These are phyloP conservation scores for Yamadazyma oceani DNA, from an alignment of 1,139 yeast genomes.

Conservation along the genomic window DNA sequence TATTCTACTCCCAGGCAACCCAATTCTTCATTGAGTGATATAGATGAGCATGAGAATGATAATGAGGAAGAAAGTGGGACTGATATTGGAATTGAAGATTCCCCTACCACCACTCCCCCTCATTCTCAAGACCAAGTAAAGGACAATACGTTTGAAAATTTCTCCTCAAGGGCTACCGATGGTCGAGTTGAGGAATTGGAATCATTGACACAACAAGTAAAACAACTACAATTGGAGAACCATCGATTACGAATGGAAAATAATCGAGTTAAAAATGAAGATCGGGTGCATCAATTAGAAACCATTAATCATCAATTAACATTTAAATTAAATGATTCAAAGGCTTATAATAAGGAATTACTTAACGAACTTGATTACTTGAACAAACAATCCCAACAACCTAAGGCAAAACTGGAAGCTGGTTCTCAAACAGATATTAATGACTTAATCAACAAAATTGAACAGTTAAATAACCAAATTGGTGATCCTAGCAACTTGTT, in stretches of 20 bases:
- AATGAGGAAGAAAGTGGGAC: neutral
- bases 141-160: conserved; percentile 1
- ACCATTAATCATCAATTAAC: conserved; percentile 11
- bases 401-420: neutral
- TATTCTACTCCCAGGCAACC: neutral
- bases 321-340: conserved; percentile 14
- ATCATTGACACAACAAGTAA: conserved; percentile 3
- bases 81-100: conserved; percentile 5
- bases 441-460: conserved; percentile 3
- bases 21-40: conserved; percentile 1
- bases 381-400: conserved; percentile 3
- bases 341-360: conserved; percentile 17
- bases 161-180: neutral
- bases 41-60: conserved; percentile 3
- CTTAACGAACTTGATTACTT: conserved; percentile 20
- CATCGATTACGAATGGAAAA: conserved; percentile 1
- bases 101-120: conserved; percentile 19
- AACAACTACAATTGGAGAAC: conserved; percentile 5
- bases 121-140: conserved; percentile 13
- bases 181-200: conserved; percentile 4
- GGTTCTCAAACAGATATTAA: neutral
- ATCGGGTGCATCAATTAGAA: conserved; percentile 3
- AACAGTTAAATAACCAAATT: conserved; percentile 10
- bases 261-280: neutral
- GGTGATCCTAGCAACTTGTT: conserved; percentile 11